A percentile compares a stretch with the other conserved stretches of the same genome.
Conservation (phyloP, 23 red algal genomes). For the Gracilaria domingensis region DNA sequence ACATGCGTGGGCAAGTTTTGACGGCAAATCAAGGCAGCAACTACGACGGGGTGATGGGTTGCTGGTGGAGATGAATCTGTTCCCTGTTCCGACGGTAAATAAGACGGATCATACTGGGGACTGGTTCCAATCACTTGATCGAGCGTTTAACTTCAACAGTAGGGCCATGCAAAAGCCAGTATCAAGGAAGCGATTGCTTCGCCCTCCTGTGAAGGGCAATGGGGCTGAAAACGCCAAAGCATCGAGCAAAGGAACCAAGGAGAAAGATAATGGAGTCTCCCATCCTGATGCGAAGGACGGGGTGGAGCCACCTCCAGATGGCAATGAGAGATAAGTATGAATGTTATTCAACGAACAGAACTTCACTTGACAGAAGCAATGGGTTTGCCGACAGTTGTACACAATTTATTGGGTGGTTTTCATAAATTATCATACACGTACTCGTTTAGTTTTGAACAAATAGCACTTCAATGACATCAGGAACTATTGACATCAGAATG, state of each 20-base stretch:
- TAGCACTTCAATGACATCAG: too few relatives aligned
- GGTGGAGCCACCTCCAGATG: background rate
- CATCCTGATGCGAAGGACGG: background rate
- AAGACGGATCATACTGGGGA: slow-evolving; percentile 96
- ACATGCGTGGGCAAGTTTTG: slow-evolving; percentile 97
- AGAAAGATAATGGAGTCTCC: background rate
- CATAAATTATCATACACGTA: too few relatives aligned
- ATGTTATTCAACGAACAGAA: too few relatives aligned
- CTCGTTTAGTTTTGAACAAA: too few relatives aligned
- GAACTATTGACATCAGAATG: background rate
- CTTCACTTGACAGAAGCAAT: too few relatives aligned
- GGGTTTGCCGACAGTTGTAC: too few relatives aligned
- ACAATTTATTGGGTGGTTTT: too few relatives aligned
- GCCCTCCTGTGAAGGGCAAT: slow-evolving; percentile 29
- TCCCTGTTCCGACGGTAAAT: slow-evolving; percentile 93
- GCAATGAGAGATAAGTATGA: background rate
- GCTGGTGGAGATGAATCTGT: slow-evolving; percentile 89
- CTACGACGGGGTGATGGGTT: slow-evolving; percentile 90
- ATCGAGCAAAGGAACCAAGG: background rate
- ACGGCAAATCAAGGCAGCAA: slow-evolving; percentile 93
- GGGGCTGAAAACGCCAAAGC: background rate
- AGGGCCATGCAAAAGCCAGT: slow-evolving; percentile 85
- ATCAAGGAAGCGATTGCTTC: slow-evolving; percentile 23
- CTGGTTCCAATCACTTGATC: slow-evolving; percentile 93
- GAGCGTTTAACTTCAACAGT: slow-evolving; percentile 96